Conservation (phyloP, 768 basidiomycete genomes). For the Cystofilobasidium bisporidii region DNA sequence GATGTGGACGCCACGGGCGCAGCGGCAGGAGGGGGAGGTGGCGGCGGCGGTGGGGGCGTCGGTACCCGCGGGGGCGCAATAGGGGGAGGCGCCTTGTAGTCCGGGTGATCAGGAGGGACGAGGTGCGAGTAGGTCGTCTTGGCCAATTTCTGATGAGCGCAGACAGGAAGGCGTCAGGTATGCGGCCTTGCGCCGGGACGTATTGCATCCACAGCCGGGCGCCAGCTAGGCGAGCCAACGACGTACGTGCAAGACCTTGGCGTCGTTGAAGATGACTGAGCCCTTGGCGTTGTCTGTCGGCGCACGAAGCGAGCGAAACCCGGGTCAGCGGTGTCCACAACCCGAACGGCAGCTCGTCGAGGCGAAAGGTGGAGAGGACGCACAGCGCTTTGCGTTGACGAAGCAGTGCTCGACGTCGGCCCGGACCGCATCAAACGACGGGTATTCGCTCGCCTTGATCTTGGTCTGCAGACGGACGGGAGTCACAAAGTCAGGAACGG, state of each 20-base stretch:
- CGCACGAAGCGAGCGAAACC: too few relatives aligned
- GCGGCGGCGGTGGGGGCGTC: background rate
- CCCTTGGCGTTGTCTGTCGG: slow-evolving; percentile 54
- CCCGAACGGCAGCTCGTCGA: too few relatives aligned
- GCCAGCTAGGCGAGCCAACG: too few relatives aligned
- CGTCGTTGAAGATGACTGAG: slow-evolving; percentile 68
- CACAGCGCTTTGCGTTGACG: slow-evolving; percentile 65
- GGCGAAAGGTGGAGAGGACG: background rate
- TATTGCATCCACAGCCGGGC: background rate
- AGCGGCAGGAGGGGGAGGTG: background rate
- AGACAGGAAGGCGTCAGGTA: too few relatives aligned
- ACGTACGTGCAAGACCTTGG: slow-evolving; percentile 68
- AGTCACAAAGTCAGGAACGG: too few relatives aligned
- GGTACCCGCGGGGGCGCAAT: background rate
- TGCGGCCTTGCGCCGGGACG: too few relatives aligned
- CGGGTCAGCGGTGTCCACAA: too few relatives aligned
- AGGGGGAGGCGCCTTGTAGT: background rate
- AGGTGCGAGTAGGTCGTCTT: slow-evolving; percentile 28
- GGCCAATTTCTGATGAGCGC: slow-evolving; percentile 50
- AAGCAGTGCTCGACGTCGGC: slow-evolving; percentile 69
- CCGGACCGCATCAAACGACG: slow-evolving; percentile 56
- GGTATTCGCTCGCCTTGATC: slow-evolving; percentile 54
- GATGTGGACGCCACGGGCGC: background rate
- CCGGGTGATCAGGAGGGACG: background rate
- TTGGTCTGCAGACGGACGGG: slow-evolving; percentile 43